Base-by-base conservation (phyloP, 179 eudicot genomes). In the Dionaea muscipula region DNA sequence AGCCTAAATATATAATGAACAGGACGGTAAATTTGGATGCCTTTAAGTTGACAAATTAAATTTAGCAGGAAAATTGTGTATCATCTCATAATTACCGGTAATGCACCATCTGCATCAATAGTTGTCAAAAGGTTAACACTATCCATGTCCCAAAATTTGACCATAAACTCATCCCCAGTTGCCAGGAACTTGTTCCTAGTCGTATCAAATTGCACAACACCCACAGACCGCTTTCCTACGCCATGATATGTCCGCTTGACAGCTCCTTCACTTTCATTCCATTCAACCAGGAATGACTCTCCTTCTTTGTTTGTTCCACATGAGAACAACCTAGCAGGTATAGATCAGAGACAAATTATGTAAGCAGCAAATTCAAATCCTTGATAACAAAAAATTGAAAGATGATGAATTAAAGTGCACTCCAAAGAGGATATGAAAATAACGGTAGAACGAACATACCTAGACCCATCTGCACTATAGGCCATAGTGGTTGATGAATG, bases 121-220 rank as follows among this genome's bases (percentile, higher is more conserved):
- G 76, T 76, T 20, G 72, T 66, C 75, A 90, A 72, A 7, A 78
- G 62, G 56, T 78, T 73, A 51, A 69, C 66, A 68, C 67, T 72
- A 64, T 90, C 95, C 90, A 90, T 83, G 56, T 90, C 97, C 97
- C 97, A 90, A 61, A 68, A 79, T 74, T 90, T 90, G 28, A 90
- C 62, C 7, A 63, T 27, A 65, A 69, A 83, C 58, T 86, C 94
- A 67, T 90, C 90, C 51, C 95, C 97, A 50, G 81, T 87, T n/a
- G 89, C 95, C 77, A 86, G 64, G 46, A 81, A 86, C 57, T 75
- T 69, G 59, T 85, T 85, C 63, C 69, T 75, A 50, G 86, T 72
- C 18, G 84, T 89, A 62, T 89, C 97, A 53, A 85, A 85, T 57
- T 86, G 97, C 43, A 85, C 88, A 41, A 81, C 74, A 51, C 86